These are phyloP conservation scores for Aspergillus persii DNA, from an alignment of 2,329 filamentous ascomycete genomes.

Conservation along the genomic window DNA sequence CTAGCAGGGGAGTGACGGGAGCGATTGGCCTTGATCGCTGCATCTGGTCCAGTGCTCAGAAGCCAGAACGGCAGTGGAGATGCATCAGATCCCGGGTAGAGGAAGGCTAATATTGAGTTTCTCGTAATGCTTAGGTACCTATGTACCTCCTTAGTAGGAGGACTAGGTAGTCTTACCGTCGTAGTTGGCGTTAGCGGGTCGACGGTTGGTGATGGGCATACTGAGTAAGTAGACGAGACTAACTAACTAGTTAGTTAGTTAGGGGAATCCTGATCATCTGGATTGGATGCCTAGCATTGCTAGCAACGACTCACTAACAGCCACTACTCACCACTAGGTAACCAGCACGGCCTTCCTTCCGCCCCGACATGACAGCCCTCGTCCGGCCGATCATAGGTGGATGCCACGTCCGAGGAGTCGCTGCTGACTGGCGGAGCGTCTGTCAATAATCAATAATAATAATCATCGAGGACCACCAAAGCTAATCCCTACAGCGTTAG, in stretches of 20 bases:
- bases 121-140: background rate
- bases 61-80: background rate
- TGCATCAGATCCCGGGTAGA: background rate
- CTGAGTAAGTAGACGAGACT: too few relatives aligned
- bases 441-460: too few relatives aligned
- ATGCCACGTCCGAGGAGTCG: background rate
- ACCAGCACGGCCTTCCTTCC: background rate
- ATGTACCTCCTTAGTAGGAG: background rate
- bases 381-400: background rate
- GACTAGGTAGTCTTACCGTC: too few relatives aligned
- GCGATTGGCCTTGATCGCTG: background rate
- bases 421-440: too few relatives aligned
- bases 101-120: background rate
- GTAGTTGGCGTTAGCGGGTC: too few relatives aligned
- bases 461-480: too few relatives aligned
- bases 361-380: background rate
- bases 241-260: background rate
- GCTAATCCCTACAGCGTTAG: background rate
- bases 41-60: background rate
- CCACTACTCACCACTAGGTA: too few relatives aligned
- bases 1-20: background rate
- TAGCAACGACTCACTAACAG: too few relatives aligned
- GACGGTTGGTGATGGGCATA: background rate
- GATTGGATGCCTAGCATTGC: background rate
- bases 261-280: background rate